phyloP scores from a whole-genome alignment of 2,329 filamentous ascomycete genomes.

The Penicillium occitanis region DNA sequence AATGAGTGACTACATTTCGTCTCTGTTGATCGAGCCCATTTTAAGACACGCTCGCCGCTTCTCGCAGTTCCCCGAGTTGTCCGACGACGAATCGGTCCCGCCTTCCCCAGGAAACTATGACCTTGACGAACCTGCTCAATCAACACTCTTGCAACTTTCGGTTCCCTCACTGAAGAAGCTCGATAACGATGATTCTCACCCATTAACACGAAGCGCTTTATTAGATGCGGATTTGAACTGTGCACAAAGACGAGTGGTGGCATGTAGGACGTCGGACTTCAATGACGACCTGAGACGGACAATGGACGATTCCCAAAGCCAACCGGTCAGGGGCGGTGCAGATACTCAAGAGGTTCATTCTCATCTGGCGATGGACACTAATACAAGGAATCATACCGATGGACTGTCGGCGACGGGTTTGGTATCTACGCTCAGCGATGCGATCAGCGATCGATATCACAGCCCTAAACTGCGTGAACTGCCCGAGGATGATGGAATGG shows the following conservation, averaged over 20 bases:
- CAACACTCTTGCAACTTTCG: conserved; percentile 22
- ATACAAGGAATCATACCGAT: neutral
- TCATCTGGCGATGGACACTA: neutral
- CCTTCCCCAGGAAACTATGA: conserved; percentile 26
- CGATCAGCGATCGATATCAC: conserved; percentile 8
- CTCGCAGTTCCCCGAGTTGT: conserved; percentile 30
- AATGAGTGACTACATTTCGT: conserved; percentile 49
- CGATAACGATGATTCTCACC: neutral
- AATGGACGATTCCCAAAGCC: conserved; percentile 14
- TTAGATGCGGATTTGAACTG: conserved; percentile 7
- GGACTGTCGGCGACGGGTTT: neutral
- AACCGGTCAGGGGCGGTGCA: neutral
- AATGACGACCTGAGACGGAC: conserved; percentile 13
- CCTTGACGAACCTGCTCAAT: conserved; percentile 13
- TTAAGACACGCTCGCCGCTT: conserved; percentile 45
- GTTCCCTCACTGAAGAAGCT: conserved; percentile 23
- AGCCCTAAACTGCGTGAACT: conserved; percentile 36
- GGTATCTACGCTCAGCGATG: neutral
- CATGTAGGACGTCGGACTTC: conserved; percentile 1
- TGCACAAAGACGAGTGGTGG: conserved; percentile 12
- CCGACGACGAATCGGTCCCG: conserved; percentile 20
- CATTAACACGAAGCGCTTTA: neutral
- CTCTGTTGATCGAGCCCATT: conserved; percentile 46
- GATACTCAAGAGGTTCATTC: neutral
- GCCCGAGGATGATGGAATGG: conserved; percentile 79